Evolutionary conservation across 1,284 basidiomycete species (phyloP), one percentile per base, ranked within the genome.

Genomic region (Phellinidium pouzarii): DNA sequence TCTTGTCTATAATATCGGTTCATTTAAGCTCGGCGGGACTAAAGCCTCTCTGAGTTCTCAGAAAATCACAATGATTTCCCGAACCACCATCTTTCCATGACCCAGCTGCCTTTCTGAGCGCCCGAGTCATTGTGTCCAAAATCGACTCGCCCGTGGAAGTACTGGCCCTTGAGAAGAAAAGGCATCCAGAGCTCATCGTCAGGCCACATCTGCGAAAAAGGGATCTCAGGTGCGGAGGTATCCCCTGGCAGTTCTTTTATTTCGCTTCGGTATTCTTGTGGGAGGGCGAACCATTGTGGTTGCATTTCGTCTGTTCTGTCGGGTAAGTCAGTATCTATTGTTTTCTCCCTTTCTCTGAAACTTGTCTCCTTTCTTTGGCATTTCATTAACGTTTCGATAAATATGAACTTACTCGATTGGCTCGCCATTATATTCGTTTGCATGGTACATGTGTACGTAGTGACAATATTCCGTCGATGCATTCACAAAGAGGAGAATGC

Each of bases 301-400:
- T 54, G 64, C 71, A 72, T 74, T 57, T 72, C 72, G 41, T 73
- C 71, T 29, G 68, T 67, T 44, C 71, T 72, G 44, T 7, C 27
- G 12, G 17, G 31, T 25, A 27, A 20, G 42, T 4, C 26, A 45
- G 31, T 31, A 11, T 25, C 3, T 19, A 14, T 20, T 38, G 26
- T 23, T 19, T 22, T 22, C 38, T 23, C 17, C 5, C 29, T 29
- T 22, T 26, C 12, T 29, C 23, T 5, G n/a, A n/a, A n/a, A n/a
- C n/a, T n/a, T n/a, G n/a, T n/a, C n/a, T n/a, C n/a, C n/a, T n/a
- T n/a, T n/a, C n/a, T 34, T 14, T 11, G 6, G 14, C 11, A 34
- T 14, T 34, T 34, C 9, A 3, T 8, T 34, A 14, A 31, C 31
- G 31, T 3, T 11, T 34, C 14, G 9, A 34, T 34, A 34, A 34